Evolutionary conservation across 352 stramenopile species (phyloP).

Genomic region (Plasmopara viticola): DNA sequence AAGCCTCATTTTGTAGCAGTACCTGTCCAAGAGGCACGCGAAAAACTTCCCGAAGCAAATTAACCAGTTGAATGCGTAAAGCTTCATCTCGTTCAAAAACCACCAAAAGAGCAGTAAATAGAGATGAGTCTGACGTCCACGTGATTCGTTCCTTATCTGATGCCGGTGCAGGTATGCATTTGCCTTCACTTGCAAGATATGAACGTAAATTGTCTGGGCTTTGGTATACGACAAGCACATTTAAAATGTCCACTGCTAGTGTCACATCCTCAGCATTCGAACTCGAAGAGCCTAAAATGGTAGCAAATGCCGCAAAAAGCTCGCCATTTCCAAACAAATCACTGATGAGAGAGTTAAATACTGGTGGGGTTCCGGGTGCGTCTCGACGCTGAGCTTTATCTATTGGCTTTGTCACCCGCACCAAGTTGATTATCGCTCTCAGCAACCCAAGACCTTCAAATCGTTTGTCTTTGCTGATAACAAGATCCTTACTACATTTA

Average conservation of each 20-base stretch:
- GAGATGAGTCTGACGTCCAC: conserved; percentile 58
- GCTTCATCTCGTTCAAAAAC: conserved; percentile 64
- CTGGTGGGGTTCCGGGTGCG: conserved; percentile 38
- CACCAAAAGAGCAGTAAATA: conserved; percentile 65
- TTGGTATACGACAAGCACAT: conserved; percentile 63
- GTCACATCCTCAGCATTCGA: conserved; percentile 43
- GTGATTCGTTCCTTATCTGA: conserved; percentile 56
- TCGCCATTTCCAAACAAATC: conserved; percentile 61
- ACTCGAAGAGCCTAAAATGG: conserved; percentile 38
- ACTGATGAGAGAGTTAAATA: conserved; percentile 56
- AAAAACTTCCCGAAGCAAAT: conserved; percentile 68
- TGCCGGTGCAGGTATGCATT: conserved; percentile 49
- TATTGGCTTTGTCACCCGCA: conserved; percentile 52
- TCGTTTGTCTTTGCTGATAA: conserved; percentile 31
- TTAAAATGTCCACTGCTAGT: conserved; percentile 59
- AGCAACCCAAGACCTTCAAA: conserved; percentile 53
- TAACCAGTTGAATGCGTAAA: conserved; percentile 59
- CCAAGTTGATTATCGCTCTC: conserved; percentile 67
- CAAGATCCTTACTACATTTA: conserved; percentile 39
- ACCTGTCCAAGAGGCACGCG: conserved; percentile 61
- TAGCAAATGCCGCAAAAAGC: conserved; percentile 51
- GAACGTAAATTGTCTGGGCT: conserved; percentile 58
- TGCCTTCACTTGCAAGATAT: conserved; percentile 63
- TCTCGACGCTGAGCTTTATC: conserved; percentile 60
- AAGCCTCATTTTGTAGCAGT: conserved; percentile 8